These are phyloP conservation scores for Lipomyces starkeyi DNA, from an alignment of 805 yeast genomes.

Conservation along the genomic window DNA sequence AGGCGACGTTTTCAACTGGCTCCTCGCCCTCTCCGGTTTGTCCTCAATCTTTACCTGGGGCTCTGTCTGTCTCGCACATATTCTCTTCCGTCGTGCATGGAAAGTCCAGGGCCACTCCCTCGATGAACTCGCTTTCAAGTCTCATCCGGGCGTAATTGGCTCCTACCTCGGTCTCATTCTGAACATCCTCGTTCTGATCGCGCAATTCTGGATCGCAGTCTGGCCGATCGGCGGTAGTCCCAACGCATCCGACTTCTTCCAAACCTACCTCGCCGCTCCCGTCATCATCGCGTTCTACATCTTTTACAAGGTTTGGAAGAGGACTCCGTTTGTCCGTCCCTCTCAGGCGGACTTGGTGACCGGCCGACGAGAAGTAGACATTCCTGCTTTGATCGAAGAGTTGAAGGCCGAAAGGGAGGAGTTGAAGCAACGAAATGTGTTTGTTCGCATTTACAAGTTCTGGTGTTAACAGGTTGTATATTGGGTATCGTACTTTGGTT, in stretches of 20 bases:
- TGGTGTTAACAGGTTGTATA: conserved; percentile 54
- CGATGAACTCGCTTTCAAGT: conserved; percentile 68
- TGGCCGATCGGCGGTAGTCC: conserved; percentile 63
- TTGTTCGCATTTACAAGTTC: conserved; percentile 59
- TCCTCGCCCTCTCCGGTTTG: conserved; percentile 76
- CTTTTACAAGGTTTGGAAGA: conserved; percentile 57
- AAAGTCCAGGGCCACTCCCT: conserved; percentile 67
- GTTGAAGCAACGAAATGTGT: conserved; percentile 54
- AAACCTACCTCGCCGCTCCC: conserved; percentile 58
- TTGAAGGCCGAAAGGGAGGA: conserved; percentile 61
- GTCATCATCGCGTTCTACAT: conserved; percentile 53
- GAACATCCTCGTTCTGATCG: conserved; percentile 65
- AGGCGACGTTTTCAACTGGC: conserved; percentile 66
- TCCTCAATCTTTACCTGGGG: conserved; percentile 84
- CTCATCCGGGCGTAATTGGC: conserved; percentile 73
- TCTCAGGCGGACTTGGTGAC: conserved; percentile 63
- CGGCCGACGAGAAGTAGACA: conserved; percentile 66
- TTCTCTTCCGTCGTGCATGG: conserved; percentile 70
- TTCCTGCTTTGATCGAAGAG: conserved; percentile 62
- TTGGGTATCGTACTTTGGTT: neutral
- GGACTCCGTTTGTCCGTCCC: conserved; percentile 52
- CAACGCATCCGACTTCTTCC: conserved; percentile 55
- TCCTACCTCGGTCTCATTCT: conserved; percentile 65
- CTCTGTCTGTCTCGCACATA: conserved; percentile 68
- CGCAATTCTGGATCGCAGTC: conserved; percentile 83